Percentiles rank a stretch among this genome's conserved stretches.
Conservation (phyloP, 306 rosid species). For the Potentilla sterilis region DNA sequence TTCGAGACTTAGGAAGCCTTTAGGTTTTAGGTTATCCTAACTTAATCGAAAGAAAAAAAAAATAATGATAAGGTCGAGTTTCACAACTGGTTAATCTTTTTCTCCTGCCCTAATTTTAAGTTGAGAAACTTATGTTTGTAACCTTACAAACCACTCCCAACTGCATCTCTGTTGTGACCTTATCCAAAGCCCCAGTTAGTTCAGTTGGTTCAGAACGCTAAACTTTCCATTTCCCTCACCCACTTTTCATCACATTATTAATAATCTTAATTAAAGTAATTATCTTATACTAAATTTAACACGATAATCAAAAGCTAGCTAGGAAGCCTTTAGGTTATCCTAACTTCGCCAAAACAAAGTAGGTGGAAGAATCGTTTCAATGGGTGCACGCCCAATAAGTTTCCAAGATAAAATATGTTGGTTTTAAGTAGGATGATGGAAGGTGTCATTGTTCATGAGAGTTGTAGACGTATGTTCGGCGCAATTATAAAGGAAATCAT, state of each 20-base stretch:
- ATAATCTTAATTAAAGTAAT: no score
- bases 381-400: neutral
- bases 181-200: neutral
- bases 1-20: no score
- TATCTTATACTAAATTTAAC: neutral
- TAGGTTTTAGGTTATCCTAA: no score
- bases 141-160: neutral
- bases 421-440: neutral
- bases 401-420: neutral
- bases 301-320: neutral
- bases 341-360: neutral
- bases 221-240: neutral
- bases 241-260: neutral
- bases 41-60: no score
- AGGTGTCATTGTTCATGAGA: neutral
- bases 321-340: no score
- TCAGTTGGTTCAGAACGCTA: neutral
- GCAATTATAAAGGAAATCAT: neutral
- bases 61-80: no score
- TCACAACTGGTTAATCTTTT: no score
- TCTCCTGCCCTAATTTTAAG: no score
- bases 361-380: neutral
- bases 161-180: neutral
- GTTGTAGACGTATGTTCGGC: no score
- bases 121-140: no score